Conservation (phyloP, 2,329 filamentous ascomycete genomes). For the Fusarium proliferatum region DNA sequence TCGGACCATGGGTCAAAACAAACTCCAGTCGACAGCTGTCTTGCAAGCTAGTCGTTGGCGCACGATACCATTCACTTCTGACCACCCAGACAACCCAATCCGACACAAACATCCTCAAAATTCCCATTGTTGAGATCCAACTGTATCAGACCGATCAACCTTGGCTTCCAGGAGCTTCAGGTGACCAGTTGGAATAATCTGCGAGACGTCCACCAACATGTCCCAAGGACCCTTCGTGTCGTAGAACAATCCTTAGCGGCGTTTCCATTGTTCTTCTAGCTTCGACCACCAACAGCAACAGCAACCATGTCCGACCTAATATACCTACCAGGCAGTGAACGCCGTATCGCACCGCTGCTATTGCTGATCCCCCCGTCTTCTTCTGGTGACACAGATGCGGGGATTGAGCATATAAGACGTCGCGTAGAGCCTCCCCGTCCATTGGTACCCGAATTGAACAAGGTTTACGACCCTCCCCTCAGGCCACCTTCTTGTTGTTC, state of each 20-base stretch:
- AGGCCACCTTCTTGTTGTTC: neutral
- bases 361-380: neutral
- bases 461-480: neutral
- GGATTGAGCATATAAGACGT: constrained; percentile 4
- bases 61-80: neutral
- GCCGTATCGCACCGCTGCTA: neutral
- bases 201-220: neutral
- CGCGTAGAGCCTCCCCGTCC: neutral
- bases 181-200: neutral
- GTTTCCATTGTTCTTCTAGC: constrained; percentile 17
- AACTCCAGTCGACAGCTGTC: too few relatives aligned
- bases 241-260: constrained; percentile 18
- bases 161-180: neutral
- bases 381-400: neutral
- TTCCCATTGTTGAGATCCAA: neutral
- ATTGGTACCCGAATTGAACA: neutral
- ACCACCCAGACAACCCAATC: neutral
- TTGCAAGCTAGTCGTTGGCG: neutral
- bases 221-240: neutral
- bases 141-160: accelerated
- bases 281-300: neutral
- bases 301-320: neutral
- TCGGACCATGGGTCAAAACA: neutral
- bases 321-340: too few relatives aligned
- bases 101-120: neutral